Conservation (phyloP, 495 filamentous ascomycete genomes). For the Polyplosphaeria fusca region DNA sequence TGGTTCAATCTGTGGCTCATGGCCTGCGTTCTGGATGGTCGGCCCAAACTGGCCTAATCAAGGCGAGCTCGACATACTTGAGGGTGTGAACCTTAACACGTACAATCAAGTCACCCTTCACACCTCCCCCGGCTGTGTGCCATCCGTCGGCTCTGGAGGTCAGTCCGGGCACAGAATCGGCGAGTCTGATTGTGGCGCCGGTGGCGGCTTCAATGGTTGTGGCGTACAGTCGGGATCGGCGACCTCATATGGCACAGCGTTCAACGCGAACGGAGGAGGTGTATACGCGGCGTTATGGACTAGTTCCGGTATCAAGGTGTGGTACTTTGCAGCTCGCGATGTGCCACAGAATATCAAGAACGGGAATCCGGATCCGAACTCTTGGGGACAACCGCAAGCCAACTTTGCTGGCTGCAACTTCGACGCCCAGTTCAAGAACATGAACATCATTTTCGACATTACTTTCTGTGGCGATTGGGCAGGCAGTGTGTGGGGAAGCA, state of each 20-base stretch:
- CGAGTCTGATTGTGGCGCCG: constrained; percentile 37
- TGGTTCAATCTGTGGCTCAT: constrained; percentile 39
- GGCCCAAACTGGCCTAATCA: constrained; percentile 63
- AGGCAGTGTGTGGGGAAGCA: constrained; percentile 31
- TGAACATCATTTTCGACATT: constrained; percentile 38
- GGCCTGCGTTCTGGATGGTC: constrained; percentile 42
- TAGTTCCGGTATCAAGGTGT: constrained; percentile 32
- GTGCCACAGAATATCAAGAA: constrained; percentile 30
- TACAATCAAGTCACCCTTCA: constrained; percentile 40
- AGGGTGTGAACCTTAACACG: constrained; percentile 36
- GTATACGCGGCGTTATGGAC: constrained; percentile 39
- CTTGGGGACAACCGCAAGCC: constrained; percentile 34
- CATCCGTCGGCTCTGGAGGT: constrained; percentile 21
- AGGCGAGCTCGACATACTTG: constrained; percentile 57
- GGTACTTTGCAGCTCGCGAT: constrained; percentile 33
- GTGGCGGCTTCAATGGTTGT: constrained; percentile 33
- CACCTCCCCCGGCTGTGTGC: constrained; percentile 34
- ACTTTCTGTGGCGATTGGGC: constrained; percentile 41
- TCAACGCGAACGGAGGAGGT: constrained; percentile 39
- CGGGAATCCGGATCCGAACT: constrained; percentile 31
- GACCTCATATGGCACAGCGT: constrained; percentile 32
- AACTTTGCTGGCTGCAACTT: constrained; percentile 37
- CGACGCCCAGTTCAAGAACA: constrained; percentile 32
- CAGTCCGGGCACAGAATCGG: constrained; percentile 16
- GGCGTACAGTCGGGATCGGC: constrained; percentile 19